Percentiles rank a stretch among this genome's conserved stretches.
Evolutionary conservation across 192 early-diverging fungal species (phyloP).

Genomic region (Radiomyces spectabilis): DNA sequence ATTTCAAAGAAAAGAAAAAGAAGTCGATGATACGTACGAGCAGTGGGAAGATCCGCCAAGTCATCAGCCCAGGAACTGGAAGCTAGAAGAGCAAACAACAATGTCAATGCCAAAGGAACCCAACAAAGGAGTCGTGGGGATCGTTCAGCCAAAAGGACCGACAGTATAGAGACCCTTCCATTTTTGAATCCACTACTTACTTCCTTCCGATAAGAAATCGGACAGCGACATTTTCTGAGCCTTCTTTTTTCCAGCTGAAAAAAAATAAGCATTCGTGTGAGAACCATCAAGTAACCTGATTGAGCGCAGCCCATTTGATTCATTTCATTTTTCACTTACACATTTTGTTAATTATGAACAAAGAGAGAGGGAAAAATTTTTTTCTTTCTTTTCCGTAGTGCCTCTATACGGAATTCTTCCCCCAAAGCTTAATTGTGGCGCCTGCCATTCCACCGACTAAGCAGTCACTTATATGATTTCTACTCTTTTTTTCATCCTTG

Average conservation of each 20-base stretch:
- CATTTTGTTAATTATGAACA: background rate
- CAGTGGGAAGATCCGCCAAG: conserved; percentile 78
- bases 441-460: too few species aligned
- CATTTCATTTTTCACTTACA: conserved; percentile 1
- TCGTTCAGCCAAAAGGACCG: background rate
- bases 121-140: background rate
- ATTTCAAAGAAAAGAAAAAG: too few species aligned
- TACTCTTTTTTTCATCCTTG: too few species aligned
- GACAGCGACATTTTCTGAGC: conserved; percentile 81
- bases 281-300: too few species aligned
- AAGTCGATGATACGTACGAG: conserved; percentile 52
- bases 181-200: conserved; percentile 32
- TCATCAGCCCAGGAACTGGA: conserved; percentile 90
- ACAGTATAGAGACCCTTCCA: conserved; percentile 2
- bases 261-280: too few species aligned
- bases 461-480: too few species aligned
- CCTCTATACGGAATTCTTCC: background rate
- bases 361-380: background rate
- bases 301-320: too few species aligned
- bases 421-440: background rate
- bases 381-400: too few species aligned
- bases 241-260: conserved; percentile 63
- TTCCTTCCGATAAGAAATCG: conserved; percentile 69
- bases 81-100: conserved; percentile 23
- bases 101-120: background rate